Conservation (phyloP, 225 moss, liverwort and hornwort genomes). For the Pseudoscleropodium purum region DNA sequence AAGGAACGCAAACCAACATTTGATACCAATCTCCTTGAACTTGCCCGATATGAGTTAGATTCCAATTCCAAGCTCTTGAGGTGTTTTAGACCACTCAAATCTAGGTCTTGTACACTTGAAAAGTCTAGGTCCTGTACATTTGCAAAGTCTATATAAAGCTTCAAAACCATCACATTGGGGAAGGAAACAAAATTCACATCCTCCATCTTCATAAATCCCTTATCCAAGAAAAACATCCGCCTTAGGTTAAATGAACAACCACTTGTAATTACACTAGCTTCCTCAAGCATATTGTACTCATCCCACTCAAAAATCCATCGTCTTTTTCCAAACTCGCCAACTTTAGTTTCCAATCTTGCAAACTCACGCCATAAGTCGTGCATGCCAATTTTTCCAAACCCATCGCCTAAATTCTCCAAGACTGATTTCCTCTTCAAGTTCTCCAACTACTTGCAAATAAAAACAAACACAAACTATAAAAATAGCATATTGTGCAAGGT, state of each 20-base stretch:
- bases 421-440: not conserved
- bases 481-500: not conserved
- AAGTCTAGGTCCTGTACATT: too few relatives aligned
- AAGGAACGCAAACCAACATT: not conserved
- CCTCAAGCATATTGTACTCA: not conserved
- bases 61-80: not conserved
- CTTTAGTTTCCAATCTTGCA: not conserved
- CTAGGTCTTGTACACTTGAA: not conserved
- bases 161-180: not conserved
- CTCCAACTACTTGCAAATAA: not conserved
- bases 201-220: not conserved
- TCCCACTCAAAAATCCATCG: not conserved
- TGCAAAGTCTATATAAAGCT: not conserved
- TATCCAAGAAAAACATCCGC: conserved; percentile 2
- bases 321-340: not conserved
- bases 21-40: not conserved
- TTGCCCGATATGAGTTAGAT: rapidly evolving
- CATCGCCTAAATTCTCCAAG: not conserved
- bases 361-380: conserved; percentile 10
- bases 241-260: not conserved
- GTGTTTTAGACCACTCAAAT: not conserved
- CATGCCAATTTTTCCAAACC: not conserved
- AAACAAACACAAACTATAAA: not conserved
- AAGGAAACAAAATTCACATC: not conserved
- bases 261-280: not conserved